These are phyloP conservation scores for Dendrothele bispora DNA, from an alignment of 768 basidiomycete species.

Conservation along the genomic window DNA sequence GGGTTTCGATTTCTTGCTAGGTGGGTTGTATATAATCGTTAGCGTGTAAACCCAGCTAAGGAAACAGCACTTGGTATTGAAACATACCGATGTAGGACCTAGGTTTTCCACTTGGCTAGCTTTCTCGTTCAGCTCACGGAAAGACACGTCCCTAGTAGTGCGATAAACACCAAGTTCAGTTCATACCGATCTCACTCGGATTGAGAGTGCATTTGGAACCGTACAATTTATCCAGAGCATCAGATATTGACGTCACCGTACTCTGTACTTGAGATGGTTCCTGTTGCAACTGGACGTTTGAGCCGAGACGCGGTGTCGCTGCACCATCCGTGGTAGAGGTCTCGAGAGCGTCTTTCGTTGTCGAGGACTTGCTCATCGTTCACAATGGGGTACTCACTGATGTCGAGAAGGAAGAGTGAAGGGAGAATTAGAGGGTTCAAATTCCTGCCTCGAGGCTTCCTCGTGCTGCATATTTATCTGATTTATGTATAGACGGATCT, in stretches of 20 bases:
- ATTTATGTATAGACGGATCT: too few species aligned
- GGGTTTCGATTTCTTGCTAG: not conserved
- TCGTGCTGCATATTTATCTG: too few species aligned
- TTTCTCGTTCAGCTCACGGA: slow-evolving; percentile 30
- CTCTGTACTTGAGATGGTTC: slow-evolving; percentile 5
- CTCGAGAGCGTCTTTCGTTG: too few species aligned
- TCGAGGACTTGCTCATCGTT: too few species aligned
- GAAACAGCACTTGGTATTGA: not conserved
- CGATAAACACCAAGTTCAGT: too few species aligned
- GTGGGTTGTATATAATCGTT: slow-evolving; percentile 2
- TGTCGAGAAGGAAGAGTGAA: too few species aligned
- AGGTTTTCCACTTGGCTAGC: slow-evolving; percentile 25
- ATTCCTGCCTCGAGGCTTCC: too few species aligned
- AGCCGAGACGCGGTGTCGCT: slow-evolving; percentile 13
- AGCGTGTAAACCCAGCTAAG: not conserved
- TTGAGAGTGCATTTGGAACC: too few species aligned
- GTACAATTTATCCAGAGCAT: slow-evolving; percentile 18
- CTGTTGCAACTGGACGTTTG: slow-evolving; percentile 8
- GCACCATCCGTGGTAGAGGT: slow-evolving; percentile 14
- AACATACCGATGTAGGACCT: slow-evolving; percentile 29
- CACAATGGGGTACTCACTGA: too few species aligned
- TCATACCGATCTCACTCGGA: too few species aligned
- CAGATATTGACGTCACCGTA: slow-evolving; percentile 13
- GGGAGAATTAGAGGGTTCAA: too few species aligned
- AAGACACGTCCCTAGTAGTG: slow-evolving; percentile 25